Conservation (phyloP, 768 basidiomycete species). For the Pleurotus djamor region DNA sequence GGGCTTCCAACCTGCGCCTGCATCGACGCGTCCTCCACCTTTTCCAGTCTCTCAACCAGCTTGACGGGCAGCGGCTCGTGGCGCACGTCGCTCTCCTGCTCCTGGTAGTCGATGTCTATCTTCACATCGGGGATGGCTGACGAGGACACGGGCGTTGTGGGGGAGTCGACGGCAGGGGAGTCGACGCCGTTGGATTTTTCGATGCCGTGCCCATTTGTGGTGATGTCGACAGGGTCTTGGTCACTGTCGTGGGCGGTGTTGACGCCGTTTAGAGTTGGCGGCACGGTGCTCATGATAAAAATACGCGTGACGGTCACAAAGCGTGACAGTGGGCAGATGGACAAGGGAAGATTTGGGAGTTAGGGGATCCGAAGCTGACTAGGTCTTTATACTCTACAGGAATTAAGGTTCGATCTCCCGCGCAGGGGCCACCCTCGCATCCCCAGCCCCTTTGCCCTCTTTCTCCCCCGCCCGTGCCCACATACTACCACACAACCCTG, state of each 20-base stretch:
- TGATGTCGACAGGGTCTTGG: slow-evolving; percentile 17
- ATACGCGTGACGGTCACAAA: slow-evolving; percentile 73
- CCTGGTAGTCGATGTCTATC: slow-evolving; percentile 60
- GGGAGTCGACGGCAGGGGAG: slow-evolving; percentile 49
- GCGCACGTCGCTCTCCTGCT: slow-evolving; percentile 67
- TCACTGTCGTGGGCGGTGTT: slow-evolving; percentile 22
- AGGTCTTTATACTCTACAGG: slow-evolving; percentile 79
- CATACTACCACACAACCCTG: too few species aligned
- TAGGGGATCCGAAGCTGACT: slow-evolving; percentile 66
- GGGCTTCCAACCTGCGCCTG: slow-evolving; percentile 43
- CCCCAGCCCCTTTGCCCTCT: slow-evolving; percentile 19
- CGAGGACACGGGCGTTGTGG: slow-evolving; percentile 59
- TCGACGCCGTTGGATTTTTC: slow-evolving; percentile 26
- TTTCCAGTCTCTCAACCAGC: slow-evolving; percentile 33
- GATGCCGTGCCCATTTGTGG: slow-evolving; percentile 37
- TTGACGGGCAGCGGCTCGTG: slow-evolving; percentile 57
- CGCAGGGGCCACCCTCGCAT: slow-evolving; percentile 63
- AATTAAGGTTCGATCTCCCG: slow-evolving; percentile 87
- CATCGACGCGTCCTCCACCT: slow-evolving; percentile 38
- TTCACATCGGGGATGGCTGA: slow-evolving; percentile 50
- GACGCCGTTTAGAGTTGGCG: slow-evolving; percentile 30
- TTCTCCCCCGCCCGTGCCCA: slow-evolving; percentile 7
- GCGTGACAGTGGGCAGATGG: slow-evolving; percentile 47
- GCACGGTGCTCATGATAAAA: slow-evolving; percentile 59
- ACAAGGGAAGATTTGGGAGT: slow-evolving; percentile 70